These are phyloP conservation scores for Ceratocystis papillata DNA, from an alignment of 2,329 filamentous ascomycete species.

Conservation along the genomic window DNA sequence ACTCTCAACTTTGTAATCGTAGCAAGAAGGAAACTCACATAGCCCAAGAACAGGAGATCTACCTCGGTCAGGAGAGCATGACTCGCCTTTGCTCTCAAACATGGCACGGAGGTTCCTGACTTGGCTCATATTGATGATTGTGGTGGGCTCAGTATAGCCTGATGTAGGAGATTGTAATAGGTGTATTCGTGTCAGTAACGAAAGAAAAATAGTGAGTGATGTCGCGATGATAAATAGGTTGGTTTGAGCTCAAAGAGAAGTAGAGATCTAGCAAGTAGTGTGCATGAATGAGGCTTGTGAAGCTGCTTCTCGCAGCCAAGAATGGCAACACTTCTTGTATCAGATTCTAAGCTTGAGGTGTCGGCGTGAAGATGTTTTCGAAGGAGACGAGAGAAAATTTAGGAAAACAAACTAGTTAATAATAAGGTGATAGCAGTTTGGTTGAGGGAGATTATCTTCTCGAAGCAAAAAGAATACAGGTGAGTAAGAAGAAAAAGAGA, in stretches of 20 bases:
- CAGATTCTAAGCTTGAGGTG: not conserved
- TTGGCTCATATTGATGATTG: constrained; percentile 47
- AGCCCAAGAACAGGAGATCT: constrained; percentile 49
- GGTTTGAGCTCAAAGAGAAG: not conserved
- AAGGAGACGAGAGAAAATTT: not conserved
- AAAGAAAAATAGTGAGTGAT: not conserved
- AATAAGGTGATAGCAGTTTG: not conserved
- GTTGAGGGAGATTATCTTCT: not conserved
- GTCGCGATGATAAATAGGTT: not conserved
- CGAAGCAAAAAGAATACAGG: not conserved
- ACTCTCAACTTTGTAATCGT: constrained; percentile 25
- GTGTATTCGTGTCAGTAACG: not conserved
- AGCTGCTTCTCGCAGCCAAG: constrained; percentile 4
- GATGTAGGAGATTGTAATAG: not conserved
- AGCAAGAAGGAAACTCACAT: constrained; percentile 31
- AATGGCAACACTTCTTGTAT: not conserved
- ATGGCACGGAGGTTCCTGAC: constrained; percentile 68
- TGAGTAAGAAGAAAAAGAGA: not conserved
- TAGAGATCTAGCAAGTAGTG: not conserved
- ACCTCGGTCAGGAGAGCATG: constrained; percentile 52
- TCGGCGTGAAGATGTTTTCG: not conserved
- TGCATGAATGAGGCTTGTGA: not conserved
- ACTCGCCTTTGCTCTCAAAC: constrained; percentile 60
- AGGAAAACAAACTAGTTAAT: not conserved
- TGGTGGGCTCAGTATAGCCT: constrained; percentile 1